Evolutionary conservation across 169 alveolate genomes (phyloP), one percentile per base, ranked within the genome.

Genomic region (Cryptosporidium sp.): DNA sequence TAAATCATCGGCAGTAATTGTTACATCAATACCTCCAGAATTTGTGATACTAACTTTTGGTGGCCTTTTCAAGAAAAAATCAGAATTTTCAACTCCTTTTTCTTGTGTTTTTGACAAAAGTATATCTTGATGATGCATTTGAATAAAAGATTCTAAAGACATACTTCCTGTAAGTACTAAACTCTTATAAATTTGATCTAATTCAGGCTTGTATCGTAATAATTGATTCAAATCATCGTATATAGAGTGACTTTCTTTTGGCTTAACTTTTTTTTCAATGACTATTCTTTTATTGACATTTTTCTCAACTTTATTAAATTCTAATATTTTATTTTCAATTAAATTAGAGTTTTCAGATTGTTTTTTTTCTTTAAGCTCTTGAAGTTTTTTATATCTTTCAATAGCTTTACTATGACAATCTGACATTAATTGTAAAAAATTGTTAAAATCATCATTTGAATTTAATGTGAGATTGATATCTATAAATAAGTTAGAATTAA

Each of bases 1-100:
- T 31, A 80, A 61, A 10, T 80, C 87, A 42, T 80, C 75, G 1
- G 87, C 87, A 8, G 87, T 80, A 23, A 80, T 62, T 16, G 87
- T 80, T 23, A 80, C 87, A 61, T 80, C 87, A 42, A 80, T 37
- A 39, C 51, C 67, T 26, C 87, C 87, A 33, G 53, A 58, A n/a
- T 39, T 61, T 61, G 75, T 80, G 14, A 44, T 37, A 42, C 21
- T 61, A 26, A 60, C 35, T 48, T 39, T 80, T 33, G 87, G 87
- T 26, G 87, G 87, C 23, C 61, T 80, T 80, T 80, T 80, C 37
- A 80, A 80, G 23, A 80, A 80, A 45, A 39, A 61, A 61, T 80
- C 87, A 3, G 75, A 60, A 48, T 80, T 80, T 23, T 44, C 48
- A 0, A 62, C 68, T 7, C 87, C 87, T 39, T 61, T 62, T 61